Percentiles rank a stretch among this genome's conserved stretches.
These are phyloP conservation scores for Cutaneotrichosporon arboriforme DNA, from an alignment of 1,284 basidiomycete genomes.

Conservation along the genomic window DNA sequence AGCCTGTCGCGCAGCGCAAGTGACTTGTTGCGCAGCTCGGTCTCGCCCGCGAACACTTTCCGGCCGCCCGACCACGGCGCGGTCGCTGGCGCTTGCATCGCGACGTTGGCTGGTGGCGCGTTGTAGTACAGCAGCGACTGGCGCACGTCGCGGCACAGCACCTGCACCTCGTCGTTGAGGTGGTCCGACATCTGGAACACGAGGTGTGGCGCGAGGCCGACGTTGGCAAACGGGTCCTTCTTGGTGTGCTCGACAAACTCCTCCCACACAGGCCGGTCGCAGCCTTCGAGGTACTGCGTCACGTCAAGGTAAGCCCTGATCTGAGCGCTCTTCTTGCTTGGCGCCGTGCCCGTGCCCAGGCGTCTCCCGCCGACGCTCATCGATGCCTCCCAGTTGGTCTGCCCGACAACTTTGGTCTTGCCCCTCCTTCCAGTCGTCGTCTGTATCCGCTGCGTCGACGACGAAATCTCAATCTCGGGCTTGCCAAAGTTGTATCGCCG, in stretches of 20 bases:
- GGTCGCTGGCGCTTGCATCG: slow-evolving; percentile 20
- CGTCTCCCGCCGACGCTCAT: slow-evolving; percentile 73
- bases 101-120: slow-evolving; percentile 34
- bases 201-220: slow-evolving; percentile 65
- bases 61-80: not conserved
- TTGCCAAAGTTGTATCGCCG: slow-evolving; percentile 71
- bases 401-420: slow-evolving; percentile 15
- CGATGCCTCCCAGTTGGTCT: slow-evolving; percentile 65
- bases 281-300: slow-evolving; percentile 74
- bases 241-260: slow-evolving; percentile 53
- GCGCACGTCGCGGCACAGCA: slow-evolving; percentile 65
- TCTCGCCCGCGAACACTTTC: slow-evolving; percentile 27
- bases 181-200: slow-evolving; percentile 63
- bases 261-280: slow-evolving; percentile 74
- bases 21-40: slow-evolving; percentile 56
- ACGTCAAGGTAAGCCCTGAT: slow-evolving; percentile 80
- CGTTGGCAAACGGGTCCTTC: slow-evolving; percentile 38
- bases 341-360: slow-evolving; percentile 70
- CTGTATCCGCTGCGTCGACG: slow-evolving; percentile 16
- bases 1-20: slow-evolving; percentile 56
- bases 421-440: not conserved
- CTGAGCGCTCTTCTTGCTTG: slow-evolving; percentile 70
- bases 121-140: slow-evolving; percentile 53
- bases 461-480: slow-evolving; percentile 65
- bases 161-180: slow-evolving; percentile 68